Evolutionary conservation across 345 rosid species (phyloP), one percentile per base, ranked within the genome.

Genomic region (Xanthoceras sorbifolium): DNA sequence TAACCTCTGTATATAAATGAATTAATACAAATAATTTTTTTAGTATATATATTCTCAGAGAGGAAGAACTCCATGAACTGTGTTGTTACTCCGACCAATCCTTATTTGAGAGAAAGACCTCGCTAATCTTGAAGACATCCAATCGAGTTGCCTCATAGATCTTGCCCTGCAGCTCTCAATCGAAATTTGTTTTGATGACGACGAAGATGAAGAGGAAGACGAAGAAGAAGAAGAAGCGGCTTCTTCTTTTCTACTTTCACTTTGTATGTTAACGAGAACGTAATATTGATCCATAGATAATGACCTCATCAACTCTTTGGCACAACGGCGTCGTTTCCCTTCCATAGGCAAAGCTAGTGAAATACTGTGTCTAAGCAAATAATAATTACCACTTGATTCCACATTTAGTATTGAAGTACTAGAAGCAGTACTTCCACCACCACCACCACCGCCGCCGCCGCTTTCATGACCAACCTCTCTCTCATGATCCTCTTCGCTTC

Each of bases 261-360:
- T 29, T 26, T 69, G 55, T 22, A 73, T 31, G 64, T 76, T 76
- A 23, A 82, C 69, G 11, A 77, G 69, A 44, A 80, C 42, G 42
- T 62, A 78, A 61, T 52, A 76, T 23, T 75, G 84, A 82, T 84
- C 89, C 89, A 82, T 57, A 0, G 89, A 86, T 44, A 86, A 68
- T 3, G 89, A 86, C 59, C 87, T 63, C 71, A 64, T 76, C 76
- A 82, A 70, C 40, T 54, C 52, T 34, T 11, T 50, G 0, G 31
- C 42, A 18, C 31, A 40, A 11, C 17, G 50, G 3, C 68, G 71
- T 1, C 28, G 69, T 31, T 77, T 76, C 64, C 52, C 72, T 77
- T 67, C 85, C 25, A 9, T 36, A 0, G 80, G 81, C 64, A 79
- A 54, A 44, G 70, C 77, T 3, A 55, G 9, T 5, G 86, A 76